A percentile compares a stretch with the other conserved stretches of the same genome.
These are phyloP conservation scores for Pseudoturritis turrita DNA, from an alignment of 345 rosid species.

Conservation along the genomic window DNA sequence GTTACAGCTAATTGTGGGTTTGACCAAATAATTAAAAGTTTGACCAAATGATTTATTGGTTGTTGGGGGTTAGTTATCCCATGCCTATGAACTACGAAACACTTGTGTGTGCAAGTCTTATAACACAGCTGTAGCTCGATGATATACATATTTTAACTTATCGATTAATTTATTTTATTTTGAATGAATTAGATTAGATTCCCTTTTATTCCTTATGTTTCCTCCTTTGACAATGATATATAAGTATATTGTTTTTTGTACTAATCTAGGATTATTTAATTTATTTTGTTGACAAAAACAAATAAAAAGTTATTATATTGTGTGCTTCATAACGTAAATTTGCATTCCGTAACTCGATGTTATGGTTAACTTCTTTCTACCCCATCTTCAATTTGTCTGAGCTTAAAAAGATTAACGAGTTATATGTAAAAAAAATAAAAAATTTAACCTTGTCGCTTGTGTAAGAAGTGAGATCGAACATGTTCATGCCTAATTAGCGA, in stretches of 20 bases:
- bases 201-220: slow-evolving; percentile 26
- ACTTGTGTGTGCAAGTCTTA: slow-evolving; percentile 2
- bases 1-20: slow-evolving; percentile 30
- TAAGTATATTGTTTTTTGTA: neutral
- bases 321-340: neutral
- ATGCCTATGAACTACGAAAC: slow-evolving; percentile 6
- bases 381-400: neutral
- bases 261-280: slow-evolving; percentile 3
- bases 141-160: neutral
- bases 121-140: slow-evolving; percentile 28
- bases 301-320: neutral
- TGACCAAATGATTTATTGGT: slow-evolving; percentile 26
- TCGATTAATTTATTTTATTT: neutral
- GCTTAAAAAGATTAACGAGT: neutral
- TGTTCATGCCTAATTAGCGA: neutral
- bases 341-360: neutral
- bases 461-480: neutral
- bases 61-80: slow-evolving; percentile 16
- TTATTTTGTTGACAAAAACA: neutral
- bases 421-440: neutral
- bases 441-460: neutral
- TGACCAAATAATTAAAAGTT: slow-evolving; percentile 29
- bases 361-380: neutral
- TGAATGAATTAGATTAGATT: slow-evolving; percentile 2
- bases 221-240: slow-evolving; percentile 7